phyloP scores from a whole-genome alignment of 2,329 filamentous ascomycete genomes.

The Zymoseptoria brevis region DNA sequence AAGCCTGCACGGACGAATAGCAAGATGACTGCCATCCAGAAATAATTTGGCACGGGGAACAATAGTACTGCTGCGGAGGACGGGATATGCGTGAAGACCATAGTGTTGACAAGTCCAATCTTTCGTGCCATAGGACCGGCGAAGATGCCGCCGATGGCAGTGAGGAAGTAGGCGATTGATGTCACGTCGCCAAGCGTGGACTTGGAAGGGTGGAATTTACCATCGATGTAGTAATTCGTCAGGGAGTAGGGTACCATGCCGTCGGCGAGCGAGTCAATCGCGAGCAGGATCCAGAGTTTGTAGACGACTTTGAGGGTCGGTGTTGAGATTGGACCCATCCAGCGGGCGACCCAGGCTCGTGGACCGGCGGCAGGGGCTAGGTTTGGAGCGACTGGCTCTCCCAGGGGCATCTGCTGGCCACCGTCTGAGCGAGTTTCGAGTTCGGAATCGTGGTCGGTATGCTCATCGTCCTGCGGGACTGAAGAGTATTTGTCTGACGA shows the following conservation, averaged over 20 bases:
- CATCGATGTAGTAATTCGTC: constrained; percentile 50
- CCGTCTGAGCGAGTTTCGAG: constrained; percentile 10
- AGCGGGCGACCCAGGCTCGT: constrained; percentile 13
- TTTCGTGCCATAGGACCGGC: constrained; percentile 59
- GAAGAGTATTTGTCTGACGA: constrained; percentile 24
- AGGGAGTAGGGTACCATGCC: constrained; percentile 52
- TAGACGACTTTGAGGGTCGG: constrained; percentile 49
- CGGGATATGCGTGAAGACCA: constrained; percentile 53
- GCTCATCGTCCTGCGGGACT: constrained; percentile 22
- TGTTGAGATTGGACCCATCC: constrained; percentile 49
- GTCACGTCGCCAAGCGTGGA: constrained; percentile 48
- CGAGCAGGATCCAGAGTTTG: constrained; percentile 60
- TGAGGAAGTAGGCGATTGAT: constrained; percentile 40
- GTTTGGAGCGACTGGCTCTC: background rate
- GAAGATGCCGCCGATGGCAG: constrained; percentile 38
- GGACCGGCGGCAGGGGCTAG: background rate
- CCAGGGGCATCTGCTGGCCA: background rate
- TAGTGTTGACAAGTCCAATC: constrained; percentile 54
- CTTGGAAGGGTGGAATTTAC: constrained; percentile 47
- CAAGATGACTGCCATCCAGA: constrained; percentile 47
- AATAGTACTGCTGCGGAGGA: constrained; percentile 54
- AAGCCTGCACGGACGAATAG: constrained; percentile 54
- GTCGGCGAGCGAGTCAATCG: constrained; percentile 57
- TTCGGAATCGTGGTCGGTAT: constrained; percentile 14
- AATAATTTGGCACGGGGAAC: constrained; percentile 48